Evolutionary conservation across 2,329 filamentous ascomycete species (phyloP), one percentile per base, ranked within the genome.

Genomic region (Paecilomyces niveus): DNA sequence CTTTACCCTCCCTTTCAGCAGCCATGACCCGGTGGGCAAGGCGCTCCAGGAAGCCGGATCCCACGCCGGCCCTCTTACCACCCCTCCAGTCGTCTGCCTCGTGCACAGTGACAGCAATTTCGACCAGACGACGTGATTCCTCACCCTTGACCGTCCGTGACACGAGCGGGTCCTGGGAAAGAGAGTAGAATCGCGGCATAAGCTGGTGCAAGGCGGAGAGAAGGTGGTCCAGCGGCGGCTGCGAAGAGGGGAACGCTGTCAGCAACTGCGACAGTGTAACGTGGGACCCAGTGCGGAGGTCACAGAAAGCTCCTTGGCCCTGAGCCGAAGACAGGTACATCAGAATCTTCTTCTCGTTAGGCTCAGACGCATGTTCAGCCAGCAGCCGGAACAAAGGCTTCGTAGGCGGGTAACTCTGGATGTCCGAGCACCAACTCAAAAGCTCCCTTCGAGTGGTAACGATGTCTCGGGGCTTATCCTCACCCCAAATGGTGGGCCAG

Each of bases 401-500:
- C 33, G 89, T 96, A 0, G 94, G 93, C 1, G 93, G 88, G 66
- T 93, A 92, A 13, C 91, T 96, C 73, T 97, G 92, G 62, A 97
- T 85, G 72, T 99, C 94, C 26, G 89, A 87, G 72, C 92, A 97
- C 94, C 94, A 99, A 9, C 89, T 96, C 57, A 99, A 80, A n/a
- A 99, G 80, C 72, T 96, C 93, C 54, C 93, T 84, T 54, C 93
- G 86, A 0, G 92, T 97, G 3, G 93, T 96, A 58, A 92, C 80
- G n/a, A 99, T 80, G 71, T 94, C 88, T 58, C 94, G 85, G 6
- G 92, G 76, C 73, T 89, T 77, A 21, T 97, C 93, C 1, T 96
- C 90, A 50, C 93, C 94, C 94, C 94, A 99, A 54, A 99, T 95
- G 0, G 94, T 99, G 3, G 94, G 94, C 93, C 93, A 99, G 54